A percentile compares a stretch with the other conserved stretches of the same genome.
These are phyloP conservation scores for Phytophthora rubi DNA, from an alignment of 352 stramenopile species.

Conservation along the genomic window DNA sequence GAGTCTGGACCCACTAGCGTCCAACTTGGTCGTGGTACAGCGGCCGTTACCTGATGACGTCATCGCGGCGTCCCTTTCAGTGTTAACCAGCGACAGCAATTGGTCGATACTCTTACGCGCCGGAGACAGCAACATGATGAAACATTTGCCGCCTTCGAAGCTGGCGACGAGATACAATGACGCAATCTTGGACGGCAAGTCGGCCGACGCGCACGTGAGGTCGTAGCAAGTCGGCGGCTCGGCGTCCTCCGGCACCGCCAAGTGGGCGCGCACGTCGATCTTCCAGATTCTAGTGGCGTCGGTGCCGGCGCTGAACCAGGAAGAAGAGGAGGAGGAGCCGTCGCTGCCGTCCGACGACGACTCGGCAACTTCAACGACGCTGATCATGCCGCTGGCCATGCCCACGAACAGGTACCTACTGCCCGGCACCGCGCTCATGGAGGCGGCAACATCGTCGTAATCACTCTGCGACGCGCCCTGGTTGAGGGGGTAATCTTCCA, in stretches of 20 bases:
- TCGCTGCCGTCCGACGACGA: neutral
- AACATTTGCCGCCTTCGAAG: constrained; percentile 83
- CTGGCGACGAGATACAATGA: constrained; percentile 67
- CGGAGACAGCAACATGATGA: constrained; percentile 77
- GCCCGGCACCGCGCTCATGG: constrained; percentile 54
- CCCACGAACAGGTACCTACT: constrained; percentile 74
- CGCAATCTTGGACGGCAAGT: constrained; percentile 33
- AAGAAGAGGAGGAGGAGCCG: constrained; percentile 11
- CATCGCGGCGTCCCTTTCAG: constrained; percentile 38
- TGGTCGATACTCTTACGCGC: constrained; percentile 69
- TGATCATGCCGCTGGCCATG: constrained; percentile 76
- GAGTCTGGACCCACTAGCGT: constrained; percentile 53
- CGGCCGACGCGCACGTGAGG: constrained; percentile 55
- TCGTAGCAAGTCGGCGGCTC: constrained; percentile 55
- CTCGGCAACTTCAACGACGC: constrained; percentile 60
- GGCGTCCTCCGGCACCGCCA: constrained; percentile 32
- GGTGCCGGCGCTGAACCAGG: constrained; percentile 40
- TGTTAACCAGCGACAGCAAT: constrained; percentile 79
- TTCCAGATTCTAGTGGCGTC: constrained; percentile 67
- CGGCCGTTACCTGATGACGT: constrained; percentile 37
- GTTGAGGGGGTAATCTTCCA: constrained; percentile 69
- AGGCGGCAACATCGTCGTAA: constrained; percentile 52
- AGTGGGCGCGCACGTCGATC: constrained; percentile 75
- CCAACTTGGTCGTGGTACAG: constrained; percentile 59
- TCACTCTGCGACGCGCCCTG: constrained; percentile 54